Evolutionary conservation across 768 basidiomycete genomes (phyloP).

Genomic region (Termitomyces heimii): DNA sequence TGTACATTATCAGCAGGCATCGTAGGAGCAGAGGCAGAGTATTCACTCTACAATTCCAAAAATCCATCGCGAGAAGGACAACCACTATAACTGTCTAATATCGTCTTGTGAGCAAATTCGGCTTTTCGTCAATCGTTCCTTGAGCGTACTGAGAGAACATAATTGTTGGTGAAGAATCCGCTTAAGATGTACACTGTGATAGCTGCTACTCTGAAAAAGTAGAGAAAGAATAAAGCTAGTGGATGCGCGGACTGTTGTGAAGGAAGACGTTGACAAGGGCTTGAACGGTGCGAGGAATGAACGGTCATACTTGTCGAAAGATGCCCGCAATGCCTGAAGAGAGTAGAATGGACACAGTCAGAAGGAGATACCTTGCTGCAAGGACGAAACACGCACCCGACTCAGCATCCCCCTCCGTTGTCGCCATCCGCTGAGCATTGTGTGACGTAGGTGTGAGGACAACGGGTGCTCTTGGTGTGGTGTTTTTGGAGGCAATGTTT

Average conservation of each 20-base stretch:
- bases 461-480: constrained; percentile 33
- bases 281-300: background rate
- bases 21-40: background rate
- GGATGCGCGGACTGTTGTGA: constrained; percentile 71
- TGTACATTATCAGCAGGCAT: constrained; percentile 20
- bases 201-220: constrained; percentile 83
- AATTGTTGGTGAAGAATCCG: constrained; percentile 84
- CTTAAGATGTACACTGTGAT: constrained; percentile 90
- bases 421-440: constrained; percentile 37
- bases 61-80: constrained; percentile 92
- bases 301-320: constrained; percentile 57
- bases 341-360: background rate
- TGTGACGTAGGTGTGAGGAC: constrained; percentile 54
- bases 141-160: constrained; percentile 76
- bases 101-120: background rate
- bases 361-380: background rate
- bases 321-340: constrained; percentile 62
- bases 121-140: background rate
- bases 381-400: constrained; percentile 43
- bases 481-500: constrained; percentile 27
- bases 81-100: constrained; percentile 81
- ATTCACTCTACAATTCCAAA: constrained; percentile 92
- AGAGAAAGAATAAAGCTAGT: constrained; percentile 80
- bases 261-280: constrained; percentile 9
- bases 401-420: constrained; percentile 64